Percentiles rank a stretch among this genome's conserved stretches.
These are phyloP conservation scores for Didymella pomorum DNA, from an alignment of 2,329 filamentous ascomycete species.

Conservation along the genomic window DNA sequence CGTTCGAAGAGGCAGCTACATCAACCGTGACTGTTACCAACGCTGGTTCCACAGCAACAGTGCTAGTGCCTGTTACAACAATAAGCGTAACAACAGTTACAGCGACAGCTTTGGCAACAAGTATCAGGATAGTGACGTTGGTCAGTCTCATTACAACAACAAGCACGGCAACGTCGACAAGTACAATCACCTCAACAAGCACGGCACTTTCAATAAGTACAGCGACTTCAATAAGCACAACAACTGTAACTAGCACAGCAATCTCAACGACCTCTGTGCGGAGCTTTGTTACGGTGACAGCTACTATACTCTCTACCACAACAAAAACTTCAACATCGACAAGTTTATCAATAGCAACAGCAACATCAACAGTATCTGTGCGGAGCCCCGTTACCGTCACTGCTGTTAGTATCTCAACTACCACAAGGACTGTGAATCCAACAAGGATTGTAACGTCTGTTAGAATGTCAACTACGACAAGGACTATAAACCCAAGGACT, in stretches of 20 bases:
- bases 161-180: neutral
- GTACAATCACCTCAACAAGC: no score
- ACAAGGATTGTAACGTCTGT: neutral
- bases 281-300: no score
- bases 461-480: neutral
- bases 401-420: neutral
- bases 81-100: neutral
- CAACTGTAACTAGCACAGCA: no score
- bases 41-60: neutral
- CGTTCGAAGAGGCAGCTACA: neutral
- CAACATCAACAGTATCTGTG: no score
- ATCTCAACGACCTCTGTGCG: no score
- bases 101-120: neutral
- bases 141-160: neutral
- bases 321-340: no score
- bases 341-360: no score
- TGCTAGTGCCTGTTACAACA: neutral
- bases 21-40: neutral
- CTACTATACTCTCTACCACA: no score
- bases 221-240: no score
- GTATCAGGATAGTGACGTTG: neutral
- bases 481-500: neutral
- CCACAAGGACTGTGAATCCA: neutral
- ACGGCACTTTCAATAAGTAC: no score
- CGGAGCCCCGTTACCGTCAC: neutral